Conservation (phyloP, 179 eudicot species). For the Sideroxylon spinosum region DNA sequence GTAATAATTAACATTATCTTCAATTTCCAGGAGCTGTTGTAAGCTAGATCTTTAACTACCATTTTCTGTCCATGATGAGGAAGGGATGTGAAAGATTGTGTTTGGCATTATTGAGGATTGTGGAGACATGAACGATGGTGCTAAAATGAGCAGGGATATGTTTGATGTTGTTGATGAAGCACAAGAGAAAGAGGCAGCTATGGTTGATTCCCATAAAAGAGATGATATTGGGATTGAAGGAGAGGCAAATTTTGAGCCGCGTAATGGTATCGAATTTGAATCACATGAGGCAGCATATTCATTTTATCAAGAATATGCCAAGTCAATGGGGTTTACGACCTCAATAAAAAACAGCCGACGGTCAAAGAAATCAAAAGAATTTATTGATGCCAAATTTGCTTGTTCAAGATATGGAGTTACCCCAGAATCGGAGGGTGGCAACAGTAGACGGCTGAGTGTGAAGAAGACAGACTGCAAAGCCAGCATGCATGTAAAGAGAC, state of each 20-base stretch:
- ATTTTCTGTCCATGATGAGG: conserved; percentile 10
- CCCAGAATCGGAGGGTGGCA: conserved; percentile 54
- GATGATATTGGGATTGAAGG: conserved; percentile 30
- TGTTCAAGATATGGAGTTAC: conserved; percentile 56
- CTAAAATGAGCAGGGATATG: conserved; percentile 24
- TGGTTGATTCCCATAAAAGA: conserved; percentile 9
- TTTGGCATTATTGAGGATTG: conserved; percentile 8
- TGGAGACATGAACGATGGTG: conserved; percentile 12
- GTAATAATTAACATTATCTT: neutral
- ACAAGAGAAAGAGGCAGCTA: conserved; percentile 25
- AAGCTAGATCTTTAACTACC: neutral
- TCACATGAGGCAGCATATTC: conserved; percentile 63
- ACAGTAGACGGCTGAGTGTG: conserved; percentile 47
- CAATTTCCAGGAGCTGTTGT: conserved; percentile 7
- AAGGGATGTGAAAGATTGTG: conserved; percentile 7
- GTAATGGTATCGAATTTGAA: conserved; percentile 51
- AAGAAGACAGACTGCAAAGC: conserved; percentile 69
- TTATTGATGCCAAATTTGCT: conserved; percentile 77
- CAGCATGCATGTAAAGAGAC: conserved; percentile 69
- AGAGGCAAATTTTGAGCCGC: conserved; percentile 50
- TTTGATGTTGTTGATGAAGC: conserved; percentile 30
- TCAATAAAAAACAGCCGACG: conserved; percentile 72
- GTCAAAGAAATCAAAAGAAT: conserved; percentile 65
- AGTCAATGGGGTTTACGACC: conserved; percentile 67
- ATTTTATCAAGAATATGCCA: conserved; percentile 72